Percentiles rank a stretch among this genome's conserved stretches.
These are phyloP conservation scores for Lactarius akahatsu DNA, from an alignment of 768 basidiomycete genomes.

Conservation along the genomic window DNA sequence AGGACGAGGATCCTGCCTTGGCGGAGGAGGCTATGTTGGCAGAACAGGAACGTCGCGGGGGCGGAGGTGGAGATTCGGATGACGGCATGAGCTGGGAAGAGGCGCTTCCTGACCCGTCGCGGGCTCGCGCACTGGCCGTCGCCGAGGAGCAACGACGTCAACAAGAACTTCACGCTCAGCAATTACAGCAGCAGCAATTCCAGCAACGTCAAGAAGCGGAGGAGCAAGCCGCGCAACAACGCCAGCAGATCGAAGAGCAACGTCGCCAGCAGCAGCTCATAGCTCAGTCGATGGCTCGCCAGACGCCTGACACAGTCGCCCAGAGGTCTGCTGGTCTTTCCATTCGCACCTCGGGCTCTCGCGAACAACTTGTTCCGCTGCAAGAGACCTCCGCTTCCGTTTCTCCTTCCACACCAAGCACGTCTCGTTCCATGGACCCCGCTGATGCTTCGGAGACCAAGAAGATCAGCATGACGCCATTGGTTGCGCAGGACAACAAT, in stretches of 20 bases:
- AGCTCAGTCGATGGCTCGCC: conserved; percentile 18
- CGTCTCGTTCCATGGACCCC: conserved; percentile 54
- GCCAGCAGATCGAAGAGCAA: conserved; percentile 34
- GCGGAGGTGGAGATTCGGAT: conserved; percentile 53
- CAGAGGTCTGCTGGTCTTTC: conserved; percentile 32
- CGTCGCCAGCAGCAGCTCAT: conserved; percentile 29
- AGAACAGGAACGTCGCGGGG: conserved; percentile 37
- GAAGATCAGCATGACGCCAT: conserved; percentile 75
- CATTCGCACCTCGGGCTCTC: conserved; percentile 47
- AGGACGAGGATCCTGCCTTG: conserved; percentile 67
- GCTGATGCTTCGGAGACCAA: conserved; percentile 70
- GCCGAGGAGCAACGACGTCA: conserved; percentile 36
- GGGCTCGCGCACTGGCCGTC: conserved; percentile 35
- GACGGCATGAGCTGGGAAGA: conserved; percentile 93
- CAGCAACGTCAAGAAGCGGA: conserved; percentile 34
- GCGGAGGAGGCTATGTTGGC: conserved; percentile 53
- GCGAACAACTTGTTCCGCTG: conserved; percentile 44
- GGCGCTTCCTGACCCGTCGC: conserved; percentile 53
- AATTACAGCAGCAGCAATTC: conserved; percentile 28
- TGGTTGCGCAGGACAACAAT: conserved; percentile 60
- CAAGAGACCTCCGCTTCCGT: conserved; percentile 33
- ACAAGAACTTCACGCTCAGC: conserved; percentile 34
- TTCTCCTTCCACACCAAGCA: conserved; percentile 35
- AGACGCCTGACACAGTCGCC: conserved; percentile 22
- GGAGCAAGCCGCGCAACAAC: conserved; percentile 32